Base-by-base conservation (phyloP, 2,329 filamentous ascomycete genomes). In the Sclerotinia nivalis region DNA sequence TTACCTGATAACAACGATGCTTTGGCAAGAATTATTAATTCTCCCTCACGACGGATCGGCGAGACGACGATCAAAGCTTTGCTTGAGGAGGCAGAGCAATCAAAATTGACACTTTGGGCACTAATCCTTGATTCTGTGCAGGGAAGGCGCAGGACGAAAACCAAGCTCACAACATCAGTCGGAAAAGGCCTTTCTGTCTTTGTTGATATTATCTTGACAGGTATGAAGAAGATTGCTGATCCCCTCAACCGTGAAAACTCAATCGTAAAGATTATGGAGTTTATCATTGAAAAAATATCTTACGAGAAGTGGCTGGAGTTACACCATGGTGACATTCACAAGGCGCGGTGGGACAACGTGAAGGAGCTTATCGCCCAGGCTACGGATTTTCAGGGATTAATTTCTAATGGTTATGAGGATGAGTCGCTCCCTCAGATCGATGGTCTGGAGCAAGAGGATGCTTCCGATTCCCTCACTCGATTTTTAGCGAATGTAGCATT, bases 401-500 rank as follows among this genome's bases (percentile, higher is more conserved):
- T 78, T 31, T 71, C 73, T 15, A 74, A 70, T 52, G 73, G 75
- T 13, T 76, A 74, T 3, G 83, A 86, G 4, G 84, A 89, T 45
- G 87, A 90, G 28, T 77, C 80, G 8, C 83, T 90, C 4, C 88
- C 93, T 0, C 82, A 86, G 37, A 87, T 97, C 20, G 90, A 95
- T 20, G 90, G 89, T 0, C 74, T 93, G 4, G 84, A 90, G 62
- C 93, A 96, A 71, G 81, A 84, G 0, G 86, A 88, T 70, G 91
- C 93, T 69, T 83, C 88, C 1, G 84, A 84, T 67, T 76, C 85
- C 6, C 84, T 97, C 1, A 89, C 91, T 4, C 87, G 87, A 15
- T 98, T 98, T 75, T 84, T 99, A n/a, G 90, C 93, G 15, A 97
- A 97, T 75, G 90, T 97, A 15, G 89, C 93, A 0, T 82, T 99